phyloP scores from a whole-genome alignment of 2,329 filamentous ascomycete species.

The Pyricularia pennisetigena region DNA sequence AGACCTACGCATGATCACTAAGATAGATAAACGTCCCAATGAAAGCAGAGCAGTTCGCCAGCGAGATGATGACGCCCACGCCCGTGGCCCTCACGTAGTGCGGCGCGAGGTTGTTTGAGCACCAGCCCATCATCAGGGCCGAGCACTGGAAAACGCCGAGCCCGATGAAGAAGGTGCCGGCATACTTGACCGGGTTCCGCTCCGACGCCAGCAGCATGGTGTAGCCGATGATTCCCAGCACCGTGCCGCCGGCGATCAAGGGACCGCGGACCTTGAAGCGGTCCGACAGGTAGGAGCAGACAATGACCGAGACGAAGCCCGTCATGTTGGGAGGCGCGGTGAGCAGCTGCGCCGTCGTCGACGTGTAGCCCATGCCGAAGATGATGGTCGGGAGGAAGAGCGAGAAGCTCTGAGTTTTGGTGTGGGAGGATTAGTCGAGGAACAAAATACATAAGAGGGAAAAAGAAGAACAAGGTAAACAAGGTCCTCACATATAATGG shows the following conservation, averaged over 20 bases:
- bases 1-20: constrained; percentile 24
- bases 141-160: constrained; percentile 19
- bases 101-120: constrained; percentile 30
- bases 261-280: constrained; percentile 18
- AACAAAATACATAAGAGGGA: constrained; percentile 3
- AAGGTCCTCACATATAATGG: constrained; percentile 17
- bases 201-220: constrained; percentile 22
- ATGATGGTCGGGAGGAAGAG: constrained; percentile 36
- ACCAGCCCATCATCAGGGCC: constrained; percentile 23
- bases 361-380: constrained; percentile 26
- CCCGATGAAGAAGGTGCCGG: constrained; percentile 23
- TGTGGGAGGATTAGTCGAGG: not conserved
- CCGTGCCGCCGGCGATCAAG: constrained; percentile 20
- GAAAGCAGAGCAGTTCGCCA: constrained; percentile 31
- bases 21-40: constrained; percentile 34
- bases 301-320: constrained; percentile 21
- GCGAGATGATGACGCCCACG: constrained; percentile 27
- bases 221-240: constrained; percentile 22
- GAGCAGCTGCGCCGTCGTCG: constrained; percentile 24
- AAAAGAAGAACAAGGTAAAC: constrained; percentile 7
- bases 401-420: constrained; percentile 22
- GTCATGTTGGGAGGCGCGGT: constrained; percentile 25
- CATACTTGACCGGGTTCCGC: constrained; percentile 21
- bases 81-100: constrained; percentile 31
- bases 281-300: constrained; percentile 22